Evolutionary conservation across 768 basidiomycete species (phyloP).

Genomic region (Agaricus blazei): DNA sequence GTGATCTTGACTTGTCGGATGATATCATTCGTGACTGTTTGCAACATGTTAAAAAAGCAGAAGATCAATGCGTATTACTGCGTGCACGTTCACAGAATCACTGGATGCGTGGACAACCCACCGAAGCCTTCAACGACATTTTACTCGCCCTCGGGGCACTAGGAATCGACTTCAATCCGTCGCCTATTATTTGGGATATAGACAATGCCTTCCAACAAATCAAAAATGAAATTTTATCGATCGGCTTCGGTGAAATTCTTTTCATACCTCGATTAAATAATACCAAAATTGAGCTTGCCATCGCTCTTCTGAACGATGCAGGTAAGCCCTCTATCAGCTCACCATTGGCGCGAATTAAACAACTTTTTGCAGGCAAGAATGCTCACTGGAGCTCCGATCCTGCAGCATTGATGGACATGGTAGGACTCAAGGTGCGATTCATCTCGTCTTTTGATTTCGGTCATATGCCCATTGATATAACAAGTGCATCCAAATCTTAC

Average conservation of each 20-base stretch:
- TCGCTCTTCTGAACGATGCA: constrained; percentile 64
- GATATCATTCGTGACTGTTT: constrained; percentile 51
- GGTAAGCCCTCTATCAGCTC: constrained; percentile 27
- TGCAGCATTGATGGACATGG: constrained; percentile 52
- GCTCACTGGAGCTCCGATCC: constrained; percentile 65
- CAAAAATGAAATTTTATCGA: constrained; percentile 63
- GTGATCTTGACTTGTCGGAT: constrained; percentile 51
- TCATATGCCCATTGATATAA: neutral
- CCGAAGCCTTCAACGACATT: constrained; percentile 53
- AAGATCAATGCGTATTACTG: constrained; percentile 52
- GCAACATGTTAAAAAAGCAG: constrained; percentile 38
- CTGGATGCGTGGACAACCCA: constrained; percentile 54
- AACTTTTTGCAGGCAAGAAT: constrained; percentile 42
- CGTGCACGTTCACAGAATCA: constrained; percentile 60
- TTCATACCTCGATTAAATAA: constrained; percentile 59
- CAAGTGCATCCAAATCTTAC: constrained; percentile 60
- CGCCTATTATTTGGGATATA: constrained; percentile 48
- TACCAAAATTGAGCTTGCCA: constrained; percentile 53
- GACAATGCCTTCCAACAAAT: constrained; percentile 66
- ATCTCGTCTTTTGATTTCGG: neutral
- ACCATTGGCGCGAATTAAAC: neutral
- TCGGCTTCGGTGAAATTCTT: constrained; percentile 66
- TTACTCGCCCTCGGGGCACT: constrained; percentile 54
- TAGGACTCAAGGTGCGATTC: constrained; percentile 57
- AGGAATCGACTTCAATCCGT: constrained; percentile 53